Base-by-base conservation (phyloP, 495 filamentous ascomycete genomes). In the Penicillium pancosmium region DNA sequence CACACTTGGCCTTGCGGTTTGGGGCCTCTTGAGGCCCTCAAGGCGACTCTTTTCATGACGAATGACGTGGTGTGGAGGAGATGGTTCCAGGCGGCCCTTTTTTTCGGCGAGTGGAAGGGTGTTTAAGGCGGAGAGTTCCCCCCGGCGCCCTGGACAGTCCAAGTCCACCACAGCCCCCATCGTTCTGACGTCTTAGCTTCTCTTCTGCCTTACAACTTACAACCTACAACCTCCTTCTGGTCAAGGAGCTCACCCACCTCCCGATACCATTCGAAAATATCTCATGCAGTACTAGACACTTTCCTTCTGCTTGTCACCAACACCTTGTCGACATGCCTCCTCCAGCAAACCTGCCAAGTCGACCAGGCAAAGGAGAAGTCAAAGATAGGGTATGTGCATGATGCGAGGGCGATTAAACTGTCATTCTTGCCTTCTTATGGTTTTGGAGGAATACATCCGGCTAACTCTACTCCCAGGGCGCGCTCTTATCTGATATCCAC, bases 401-500 rank as follows among this genome's bases (percentile, higher is more conserved):
- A 12, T 13, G 12, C 12, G 4, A 38, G 11, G 36, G 12, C 9
- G 36, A 13, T 44, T 16, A 2, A 25, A 2, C 16, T 47, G 1
- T 47, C 15, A 41, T 43, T 19, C 47, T 18, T 31, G 27, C 27
- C 27, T 8, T 31, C 23, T 31, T 9, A 31, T 31, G 27, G 27
- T 9, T 31, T 31, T 9, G 6, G 8, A 8, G 27, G 27, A 31
- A 9, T 8, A 21, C 13, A 33, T 15, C 15, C 10, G 15, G 60
- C 79, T 82, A 57, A 73, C 78, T 36, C 40, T 55, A 46, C 44
- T 43, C 16, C 47, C 68, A 98, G 93, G 88, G 90, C 62, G 92
- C 92, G 21, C 80, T 98, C n/a, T 84, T 98, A 25, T 79, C 81
- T 64, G 93, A 97, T 76, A 98, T 98, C 61, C 77, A 80, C 50